phyloP scores from a whole-genome alignment of 2,329 filamentous ascomycete genomes.

The Trichoderma oligosporum region DNA sequence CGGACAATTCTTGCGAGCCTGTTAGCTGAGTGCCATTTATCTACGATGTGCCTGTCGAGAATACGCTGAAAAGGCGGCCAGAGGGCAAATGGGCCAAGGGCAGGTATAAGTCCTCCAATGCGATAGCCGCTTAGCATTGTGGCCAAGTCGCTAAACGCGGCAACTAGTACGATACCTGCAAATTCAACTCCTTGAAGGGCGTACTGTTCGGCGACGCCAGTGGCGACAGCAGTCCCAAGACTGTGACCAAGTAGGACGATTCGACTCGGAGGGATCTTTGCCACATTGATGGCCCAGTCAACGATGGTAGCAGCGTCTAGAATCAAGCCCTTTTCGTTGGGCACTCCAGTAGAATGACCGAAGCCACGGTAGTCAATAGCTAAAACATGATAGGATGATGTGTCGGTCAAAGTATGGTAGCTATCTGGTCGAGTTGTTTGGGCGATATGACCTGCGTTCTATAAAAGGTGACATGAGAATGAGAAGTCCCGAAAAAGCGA shows the following conservation, averaged over 20 bases:
- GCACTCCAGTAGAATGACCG: conserved; percentile 73
- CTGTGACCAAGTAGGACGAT: conserved; percentile 85
- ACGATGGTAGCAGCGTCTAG: conserved; percentile 71
- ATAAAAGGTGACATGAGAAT: conserved; percentile 32
- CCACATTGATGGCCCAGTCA: conserved; percentile 64
- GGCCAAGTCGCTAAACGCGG: conserved; percentile 72
- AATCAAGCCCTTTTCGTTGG: conserved; percentile 77
- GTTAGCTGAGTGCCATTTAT: conserved; percentile 72
- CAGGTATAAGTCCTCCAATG: conserved; percentile 71
- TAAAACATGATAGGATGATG: conserved; percentile 75
- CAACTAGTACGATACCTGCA: conserved; percentile 74
- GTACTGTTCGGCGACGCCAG: conserved; percentile 70
- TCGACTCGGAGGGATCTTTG: conserved; percentile 61
- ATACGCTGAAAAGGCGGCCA: conserved; percentile 62
- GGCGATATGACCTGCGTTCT: conserved; percentile 84
- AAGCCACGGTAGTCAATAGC: conserved; percentile 89
- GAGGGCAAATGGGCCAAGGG: conserved; percentile 68
- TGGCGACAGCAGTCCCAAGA: conserved; percentile 79
- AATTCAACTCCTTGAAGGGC: conserved; percentile 61
- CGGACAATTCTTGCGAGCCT: conserved; percentile 58
- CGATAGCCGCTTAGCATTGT: conserved; percentile 73
- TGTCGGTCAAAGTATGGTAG: conserved; percentile 72
- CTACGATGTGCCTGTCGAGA: conserved; percentile 63
- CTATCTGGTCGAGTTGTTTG: conserved; percentile 71
- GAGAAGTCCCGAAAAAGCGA: conserved; percentile 22